Percentiles rank a stretch among this genome's conserved stretches.
These are phyloP conservation scores for Farysia itapuensis DNA, from an alignment of 1,284 basidiomycete genomes.

Conservation along the genomic window DNA sequence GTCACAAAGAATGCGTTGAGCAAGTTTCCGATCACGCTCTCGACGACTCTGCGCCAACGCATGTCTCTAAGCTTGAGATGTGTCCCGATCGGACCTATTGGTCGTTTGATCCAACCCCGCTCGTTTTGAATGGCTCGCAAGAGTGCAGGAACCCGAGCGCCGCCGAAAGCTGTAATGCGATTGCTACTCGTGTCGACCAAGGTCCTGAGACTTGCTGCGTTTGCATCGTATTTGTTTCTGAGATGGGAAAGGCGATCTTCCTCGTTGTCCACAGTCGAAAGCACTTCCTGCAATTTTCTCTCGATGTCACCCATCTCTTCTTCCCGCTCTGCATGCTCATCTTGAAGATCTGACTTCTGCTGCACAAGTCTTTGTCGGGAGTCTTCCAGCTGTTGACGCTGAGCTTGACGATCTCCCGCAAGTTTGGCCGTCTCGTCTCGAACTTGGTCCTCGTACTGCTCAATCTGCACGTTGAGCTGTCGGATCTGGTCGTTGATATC, in stretches of 20 bases:
- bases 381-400: conserved; percentile 30
- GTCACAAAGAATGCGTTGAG: conserved; percentile 79
- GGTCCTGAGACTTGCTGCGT: conserved; percentile 5
- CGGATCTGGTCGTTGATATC: conserved; percentile 39
- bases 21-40: conserved; percentile 67
- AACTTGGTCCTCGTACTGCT: conserved; percentile 66
- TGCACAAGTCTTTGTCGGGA: conserved; percentile 25
- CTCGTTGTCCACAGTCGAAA: conserved; percentile 9
- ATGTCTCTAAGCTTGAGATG: conserved; percentile 78
- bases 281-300: conserved; percentile 9
- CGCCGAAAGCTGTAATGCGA: conserved; percentile 47
- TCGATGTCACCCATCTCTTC: conserved; percentile 31
- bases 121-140: conserved; percentile 65
- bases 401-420: conserved; percentile 48
- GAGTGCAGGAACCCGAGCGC: conserved; percentile 41
- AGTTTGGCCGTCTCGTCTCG: conserved; percentile 49
- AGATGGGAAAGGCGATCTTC: conserved; percentile 9
- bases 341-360: conserved; percentile 21
- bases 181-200: conserved; percentile 24
- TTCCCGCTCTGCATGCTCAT: conserved; percentile 8
- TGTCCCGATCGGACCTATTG: conserved; percentile 74
- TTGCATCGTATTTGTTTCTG: conserved; percentile 7
- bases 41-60: conserved; percentile 71
- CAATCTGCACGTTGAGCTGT: conserved; percentile 61
- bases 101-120: conserved; percentile 48